Percentiles rank a stretch among this genome's conserved stretches.
Conservation (phyloP, 176 grass and related monocot genomes). For the Rhynchospora pubera region DNA sequence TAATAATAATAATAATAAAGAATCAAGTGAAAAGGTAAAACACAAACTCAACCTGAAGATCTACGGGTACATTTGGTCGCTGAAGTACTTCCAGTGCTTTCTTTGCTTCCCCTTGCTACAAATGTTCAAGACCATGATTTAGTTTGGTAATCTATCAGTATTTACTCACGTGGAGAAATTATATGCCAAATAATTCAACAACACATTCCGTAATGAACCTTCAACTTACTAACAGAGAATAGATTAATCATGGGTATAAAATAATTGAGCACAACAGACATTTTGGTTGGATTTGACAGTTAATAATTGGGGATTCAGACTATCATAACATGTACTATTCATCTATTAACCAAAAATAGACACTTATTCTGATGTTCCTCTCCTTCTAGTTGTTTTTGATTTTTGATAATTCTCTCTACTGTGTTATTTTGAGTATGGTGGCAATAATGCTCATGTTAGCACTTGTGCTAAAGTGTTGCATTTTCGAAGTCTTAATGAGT, state of each 20-base stretch:
- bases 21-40: conserved; percentile 16
- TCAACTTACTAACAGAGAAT: neutral
- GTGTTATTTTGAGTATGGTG: neutral
- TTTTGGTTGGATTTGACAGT: neutral
- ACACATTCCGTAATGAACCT: neutral
- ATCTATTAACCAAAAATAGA: neutral
- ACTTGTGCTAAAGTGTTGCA: neutral
- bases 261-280: neutral
- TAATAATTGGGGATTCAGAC: neutral
- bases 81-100: conserved; percentile 93
- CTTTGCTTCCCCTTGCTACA: conserved; percentile 96
- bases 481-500: neutral
- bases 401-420: neutral
- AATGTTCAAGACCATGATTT: conserved; percentile 27
- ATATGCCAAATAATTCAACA: neutral
- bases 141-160: neutral
- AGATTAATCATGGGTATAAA: neutral
- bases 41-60: conserved; percentile 65
- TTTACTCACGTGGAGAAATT: neutral
- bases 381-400: neutral
- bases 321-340: neutral
- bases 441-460: neutral
- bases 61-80: conserved; percentile 65
- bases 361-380: neutral
- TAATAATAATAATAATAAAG: neutral